A percentile compares a stretch with the other conserved stretches of the same genome.
These are phyloP conservation scores for Cryptococcus sp. DNA, from an alignment of 1,284 basidiomycete species.

Conservation along the genomic window DNA sequence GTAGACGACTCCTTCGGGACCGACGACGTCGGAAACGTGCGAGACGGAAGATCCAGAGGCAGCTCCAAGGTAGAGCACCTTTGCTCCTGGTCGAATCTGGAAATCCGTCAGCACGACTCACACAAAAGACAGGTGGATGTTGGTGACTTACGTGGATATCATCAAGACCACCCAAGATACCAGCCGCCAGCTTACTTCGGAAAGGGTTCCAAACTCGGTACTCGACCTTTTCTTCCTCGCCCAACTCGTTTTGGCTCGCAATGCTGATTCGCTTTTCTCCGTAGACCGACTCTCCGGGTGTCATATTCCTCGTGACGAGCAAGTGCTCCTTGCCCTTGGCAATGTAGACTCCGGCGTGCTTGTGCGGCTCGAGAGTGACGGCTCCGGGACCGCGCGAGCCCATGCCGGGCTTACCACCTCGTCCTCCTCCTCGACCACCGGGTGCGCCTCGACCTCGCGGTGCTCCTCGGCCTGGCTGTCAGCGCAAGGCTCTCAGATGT, in stretches of 20 bases:
- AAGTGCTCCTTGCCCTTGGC: conserved; percentile 91
- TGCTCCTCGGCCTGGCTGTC: conserved; percentile 30
- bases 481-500: not conserved
- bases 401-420: conserved; percentile 50
- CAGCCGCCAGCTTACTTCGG: conserved; percentile 93
- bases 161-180: conserved; percentile 92
- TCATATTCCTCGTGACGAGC: conserved; percentile 95
- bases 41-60: conserved; percentile 92
- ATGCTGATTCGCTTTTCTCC: conserved; percentile 94
- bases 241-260: conserved; percentile 60
- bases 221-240: conserved; percentile 76
- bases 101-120: not conserved
- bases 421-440: conserved; percentile 50
- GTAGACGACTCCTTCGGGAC: conserved; percentile 94
- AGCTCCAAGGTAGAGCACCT: conserved; percentile 96
- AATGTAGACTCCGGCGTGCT: conserved; percentile 88
- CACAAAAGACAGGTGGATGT: no score
- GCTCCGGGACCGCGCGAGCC: conserved; percentile 67
- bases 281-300: conserved; percentile 95
- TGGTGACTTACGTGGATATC: conserved; percentile 60
- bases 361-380: conserved; percentile 90
- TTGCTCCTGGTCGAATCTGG: conserved; percentile 83
- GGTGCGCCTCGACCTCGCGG: conserved; percentile 47
- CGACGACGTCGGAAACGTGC: conserved; percentile 97
- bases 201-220: conserved; percentile 99